Percentiles rank a stretch among this genome's conserved stretches.
Conservation (phyloP, 1,284 basidiomycete species). For the Phylloporus gajari region DNA sequence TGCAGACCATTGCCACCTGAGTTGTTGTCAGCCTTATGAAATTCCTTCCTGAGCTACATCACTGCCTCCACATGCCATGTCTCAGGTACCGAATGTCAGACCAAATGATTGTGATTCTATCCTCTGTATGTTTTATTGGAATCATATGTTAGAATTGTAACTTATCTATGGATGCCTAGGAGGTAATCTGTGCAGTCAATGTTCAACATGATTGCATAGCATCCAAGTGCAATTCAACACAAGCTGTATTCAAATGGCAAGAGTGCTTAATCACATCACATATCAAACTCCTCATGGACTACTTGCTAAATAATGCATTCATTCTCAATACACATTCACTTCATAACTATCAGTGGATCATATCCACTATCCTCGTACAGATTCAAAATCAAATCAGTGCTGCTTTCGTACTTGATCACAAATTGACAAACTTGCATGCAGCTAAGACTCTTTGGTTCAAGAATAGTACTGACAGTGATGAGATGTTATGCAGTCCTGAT, state of each 20-base stretch:
- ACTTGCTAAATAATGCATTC: not conserved
- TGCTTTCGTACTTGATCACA: not conserved
- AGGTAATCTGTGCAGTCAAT: not conserved
- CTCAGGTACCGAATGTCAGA: not conserved
- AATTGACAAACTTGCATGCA: not conserved
- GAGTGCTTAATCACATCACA: not conserved
- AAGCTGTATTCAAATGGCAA: not conserved
- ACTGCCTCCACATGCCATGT: not conserved
- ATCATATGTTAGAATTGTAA: not conserved
- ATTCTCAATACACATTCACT: conserved; percentile 1
- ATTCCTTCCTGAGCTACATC: conserved; percentile 2
- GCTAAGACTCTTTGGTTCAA: not conserved
- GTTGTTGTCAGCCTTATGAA: conserved; percentile 1
- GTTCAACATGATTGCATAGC: not conserved
- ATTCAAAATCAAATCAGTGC: not conserved
- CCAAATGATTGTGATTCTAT: not conserved
- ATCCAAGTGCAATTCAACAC: not conserved
- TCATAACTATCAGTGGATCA: not conserved
- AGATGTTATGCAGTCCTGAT: not conserved
- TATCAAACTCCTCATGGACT: not conserved
- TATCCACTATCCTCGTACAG: not conserved
- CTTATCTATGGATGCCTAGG: not conserved
- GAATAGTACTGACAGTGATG: not conserved
- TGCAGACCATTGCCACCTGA: not conserved
- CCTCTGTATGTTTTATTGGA: not conserved